Evolutionary conservation across 352 stramenopile genomes (phyloP).

Genomic region (Thraustochytrium aureum): DNA sequence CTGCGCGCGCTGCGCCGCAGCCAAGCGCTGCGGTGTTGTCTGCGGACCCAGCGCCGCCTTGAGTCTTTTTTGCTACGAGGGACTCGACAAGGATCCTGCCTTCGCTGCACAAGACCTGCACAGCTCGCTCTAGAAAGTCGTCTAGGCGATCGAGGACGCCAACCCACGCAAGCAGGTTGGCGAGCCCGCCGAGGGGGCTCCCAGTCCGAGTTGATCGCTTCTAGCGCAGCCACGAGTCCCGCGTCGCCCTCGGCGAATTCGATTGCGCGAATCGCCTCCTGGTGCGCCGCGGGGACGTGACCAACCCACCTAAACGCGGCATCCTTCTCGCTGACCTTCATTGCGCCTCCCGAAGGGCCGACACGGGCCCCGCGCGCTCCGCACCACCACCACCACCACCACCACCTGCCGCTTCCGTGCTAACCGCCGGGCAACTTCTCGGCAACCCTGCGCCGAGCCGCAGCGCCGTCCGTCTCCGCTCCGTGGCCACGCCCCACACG

Average conservation of each 20-base stretch:
- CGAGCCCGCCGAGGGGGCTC: neutral
- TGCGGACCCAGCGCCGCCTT: too few relatives aligned
- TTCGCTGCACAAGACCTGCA: neutral
- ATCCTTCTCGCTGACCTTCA: neutral
- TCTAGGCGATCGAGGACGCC: constrained; percentile 19
- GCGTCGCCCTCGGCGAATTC: neutral
- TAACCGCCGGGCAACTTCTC: too few relatives aligned
- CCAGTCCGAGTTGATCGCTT: neutral
- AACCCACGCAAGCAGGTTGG: constrained; percentile 4
- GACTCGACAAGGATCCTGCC: neutral
- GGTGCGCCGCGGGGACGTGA: neutral
- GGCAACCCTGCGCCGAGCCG: too few relatives aligned
- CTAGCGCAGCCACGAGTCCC: constrained; percentile 16
- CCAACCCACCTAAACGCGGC: neutral
- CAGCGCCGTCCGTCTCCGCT: too few relatives aligned
- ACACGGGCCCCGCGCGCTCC: too few relatives aligned
- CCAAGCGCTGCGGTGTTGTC: too few relatives aligned
- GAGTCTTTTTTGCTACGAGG: too few relatives aligned
- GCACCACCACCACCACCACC: too few relatives aligned
- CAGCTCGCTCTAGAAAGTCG: neutral
- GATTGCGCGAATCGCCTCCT: neutral
- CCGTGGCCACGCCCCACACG: too few relatives aligned
- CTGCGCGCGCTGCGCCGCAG: too few relatives aligned
- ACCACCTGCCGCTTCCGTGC: too few relatives aligned
- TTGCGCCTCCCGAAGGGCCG: too few relatives aligned